Evolutionary conservation across 257 asterid genomes (phyloP).

Genomic region (Solanum raphanifolium): DNA sequence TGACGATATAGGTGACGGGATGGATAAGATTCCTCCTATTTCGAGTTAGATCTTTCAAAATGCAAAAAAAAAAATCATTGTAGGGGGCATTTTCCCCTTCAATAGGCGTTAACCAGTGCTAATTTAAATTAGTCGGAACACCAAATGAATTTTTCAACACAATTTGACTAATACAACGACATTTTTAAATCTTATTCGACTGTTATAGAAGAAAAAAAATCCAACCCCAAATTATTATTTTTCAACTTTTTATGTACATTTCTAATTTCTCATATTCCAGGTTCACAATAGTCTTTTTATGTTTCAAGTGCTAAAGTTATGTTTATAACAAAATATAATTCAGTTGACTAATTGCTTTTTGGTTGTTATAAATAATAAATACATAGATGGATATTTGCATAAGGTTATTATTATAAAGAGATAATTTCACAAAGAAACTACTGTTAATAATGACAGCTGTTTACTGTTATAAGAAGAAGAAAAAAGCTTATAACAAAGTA

Average conservation of each 20-base stretch:
- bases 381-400: background rate
- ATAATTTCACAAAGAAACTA: background rate
- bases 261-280: background rate
- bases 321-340: background rate
- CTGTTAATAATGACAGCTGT: background rate
- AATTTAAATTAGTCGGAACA: background rate
- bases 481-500: background rate
- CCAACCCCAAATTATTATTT: background rate
- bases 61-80: background rate
- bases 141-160: too few species aligned
- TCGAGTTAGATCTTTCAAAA: too few species aligned
- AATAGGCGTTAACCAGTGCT: background rate
- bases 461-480: background rate
- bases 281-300: background rate
- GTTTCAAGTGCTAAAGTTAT: background rate
- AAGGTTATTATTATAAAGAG: background rate
- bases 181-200: background rate
- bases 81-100: background rate
- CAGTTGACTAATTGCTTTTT: background rate
- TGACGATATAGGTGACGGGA: background rate
- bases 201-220: background rate
- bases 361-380: background rate
- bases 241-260: background rate
- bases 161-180: background rate
- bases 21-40: too few species aligned